Evolutionary conservation across 139 green algal species (phyloP), one percentile per base, ranked within the genome.

Genomic region (Asterochloris sp.): DNA sequence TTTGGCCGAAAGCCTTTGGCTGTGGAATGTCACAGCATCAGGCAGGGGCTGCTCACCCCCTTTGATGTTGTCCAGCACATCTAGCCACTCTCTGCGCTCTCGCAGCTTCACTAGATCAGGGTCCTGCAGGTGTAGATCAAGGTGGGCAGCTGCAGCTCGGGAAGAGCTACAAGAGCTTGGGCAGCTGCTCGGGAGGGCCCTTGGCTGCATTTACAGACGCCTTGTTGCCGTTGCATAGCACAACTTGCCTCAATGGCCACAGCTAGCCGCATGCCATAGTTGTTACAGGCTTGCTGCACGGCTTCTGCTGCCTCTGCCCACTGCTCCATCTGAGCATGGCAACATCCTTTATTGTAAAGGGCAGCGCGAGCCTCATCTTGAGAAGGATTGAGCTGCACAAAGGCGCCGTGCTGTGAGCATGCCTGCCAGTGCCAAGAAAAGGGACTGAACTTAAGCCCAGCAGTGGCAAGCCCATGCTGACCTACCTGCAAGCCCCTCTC

Each of bases 261-360:
- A 4, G 61, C 80, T 11, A 98, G 89, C 81, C 95, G 95, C 10
- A 98, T 87, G 14, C 89, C 85, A 85, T 97, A 92, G 0, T 96
- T 87, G 64, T 98, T 97, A 68, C 98, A 87, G 10, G 94, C 94
- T 13, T 71, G 47, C 12, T 89, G 83, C 4, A 99, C 86, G 14
- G 87, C 82, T 38, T 95, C 91, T 13, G 91, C 83, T 6, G 96
- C 96, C 23, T 90, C 80, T 66, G 94, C 83, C 86, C 89, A 99
- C 78, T 94, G 87, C 79, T 94, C 91, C 62, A 94, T 87, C 85
- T 94, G 92, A 9, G 90, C 89, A 28, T 94, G 89, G 17, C 89
- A 92, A 78, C 96, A 99, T 26, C 94, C 96, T 26, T 89, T 82
- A 90, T 99, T 99, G 88, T 98, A 99, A 27, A 94, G 82, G 10